Evolutionary conservation across 2,329 filamentous ascomycete species (phyloP).

Genomic region (Aureobasidium sp.): DNA sequence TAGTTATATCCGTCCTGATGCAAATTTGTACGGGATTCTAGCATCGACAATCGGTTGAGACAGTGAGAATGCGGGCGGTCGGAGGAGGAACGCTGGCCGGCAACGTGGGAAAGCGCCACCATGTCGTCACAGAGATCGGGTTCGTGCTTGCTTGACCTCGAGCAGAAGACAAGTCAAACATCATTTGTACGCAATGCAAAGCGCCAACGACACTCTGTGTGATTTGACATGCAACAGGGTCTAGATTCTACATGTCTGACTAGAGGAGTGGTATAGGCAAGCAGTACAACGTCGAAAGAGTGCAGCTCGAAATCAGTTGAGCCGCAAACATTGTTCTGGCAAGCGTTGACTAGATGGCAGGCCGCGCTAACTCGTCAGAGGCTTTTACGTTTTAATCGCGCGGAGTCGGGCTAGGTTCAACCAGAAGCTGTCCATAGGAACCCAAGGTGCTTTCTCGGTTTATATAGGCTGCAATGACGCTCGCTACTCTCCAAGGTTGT

Average conservation of each 20-base stretch:
- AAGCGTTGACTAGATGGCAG: neutral
- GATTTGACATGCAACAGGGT: neutral
- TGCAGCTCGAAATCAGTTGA: neutral
- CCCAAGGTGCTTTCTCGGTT: slow-evolving; percentile 10
- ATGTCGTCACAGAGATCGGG: slow-evolving; percentile 1
- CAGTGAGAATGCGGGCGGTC: neutral
- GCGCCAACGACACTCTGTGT: neutral
- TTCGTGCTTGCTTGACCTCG: neutral
- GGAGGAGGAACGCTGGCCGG: neutral
- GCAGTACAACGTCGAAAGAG: neutral
- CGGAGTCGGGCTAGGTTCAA: slow-evolving; percentile 6
- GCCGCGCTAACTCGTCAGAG: slow-evolving; percentile 8
- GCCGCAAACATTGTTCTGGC: neutral
- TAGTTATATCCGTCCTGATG: neutral
- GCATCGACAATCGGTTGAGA: slow-evolving; percentile 4
- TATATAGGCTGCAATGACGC: slow-evolving; percentile 8
- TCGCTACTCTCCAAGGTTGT: neutral
- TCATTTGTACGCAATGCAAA: neutral
- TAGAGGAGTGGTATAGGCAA: neutral
- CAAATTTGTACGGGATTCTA: neutral
- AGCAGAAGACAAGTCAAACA: neutral
- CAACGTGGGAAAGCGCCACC: slow-evolving; percentile 3
- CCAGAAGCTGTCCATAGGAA: neutral
- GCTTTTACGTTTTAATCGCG: slow-evolving; percentile 11
- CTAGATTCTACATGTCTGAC: neutral